A percentile compares a stretch with the other conserved stretches of the same genome.
These are phyloP conservation scores for Austroboletus novae-zelandiae DNA, from an alignment of 1,284 basidiomycete genomes.

Conservation along the genomic window DNA sequence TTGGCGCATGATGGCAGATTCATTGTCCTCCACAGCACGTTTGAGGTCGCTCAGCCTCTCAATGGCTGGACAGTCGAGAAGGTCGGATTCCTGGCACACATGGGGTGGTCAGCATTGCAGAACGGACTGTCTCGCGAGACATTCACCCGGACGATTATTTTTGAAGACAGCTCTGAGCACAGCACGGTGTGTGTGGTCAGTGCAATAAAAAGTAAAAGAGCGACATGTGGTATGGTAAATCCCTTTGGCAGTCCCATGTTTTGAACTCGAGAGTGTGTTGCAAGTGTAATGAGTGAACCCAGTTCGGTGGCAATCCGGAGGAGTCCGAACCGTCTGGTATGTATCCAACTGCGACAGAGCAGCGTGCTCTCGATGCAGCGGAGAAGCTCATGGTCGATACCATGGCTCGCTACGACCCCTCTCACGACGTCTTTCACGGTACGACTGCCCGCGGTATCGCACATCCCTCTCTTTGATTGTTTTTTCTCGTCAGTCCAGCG, in stretches of 20 bases:
- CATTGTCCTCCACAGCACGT: slow-evolving; percentile 52
- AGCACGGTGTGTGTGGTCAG: slow-evolving; percentile 19
- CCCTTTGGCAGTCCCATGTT: slow-evolving; percentile 19
- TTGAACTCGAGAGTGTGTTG: slow-evolving; percentile 6
- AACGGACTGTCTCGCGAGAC: slow-evolving; percentile 4
- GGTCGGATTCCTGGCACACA: slow-evolving; percentile 45
- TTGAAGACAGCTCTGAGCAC: slow-evolving; percentile 17
- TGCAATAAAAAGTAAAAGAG: slow-evolving; percentile 40
- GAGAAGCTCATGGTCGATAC: slow-evolving; percentile 72
- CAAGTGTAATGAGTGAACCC: background rate
- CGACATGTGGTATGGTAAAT: slow-evolving; percentile 30
- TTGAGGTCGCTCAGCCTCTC: slow-evolving; percentile 60
- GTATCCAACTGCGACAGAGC: slow-evolving; percentile 38
- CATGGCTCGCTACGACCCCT: slow-evolving; percentile 86
- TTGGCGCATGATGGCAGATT: slow-evolving; percentile 72
- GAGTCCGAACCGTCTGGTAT: background rate
- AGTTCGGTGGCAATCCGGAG: slow-evolving; percentile 22
- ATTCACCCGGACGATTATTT: slow-evolving; percentile 31
- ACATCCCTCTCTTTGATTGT: slow-evolving; percentile 4
- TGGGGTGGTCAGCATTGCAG: slow-evolving; percentile 7
- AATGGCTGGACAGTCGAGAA: slow-evolving; percentile 52
- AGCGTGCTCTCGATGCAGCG: slow-evolving; percentile 51
- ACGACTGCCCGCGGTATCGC: slow-evolving; percentile 19
- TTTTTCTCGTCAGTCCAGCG: slow-evolving; percentile 61
- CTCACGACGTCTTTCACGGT: slow-evolving; percentile 90